These are phyloP conservation scores for Russula brevipes DNA, from an alignment of 768 basidiomycete genomes.

Conservation along the genomic window DNA sequence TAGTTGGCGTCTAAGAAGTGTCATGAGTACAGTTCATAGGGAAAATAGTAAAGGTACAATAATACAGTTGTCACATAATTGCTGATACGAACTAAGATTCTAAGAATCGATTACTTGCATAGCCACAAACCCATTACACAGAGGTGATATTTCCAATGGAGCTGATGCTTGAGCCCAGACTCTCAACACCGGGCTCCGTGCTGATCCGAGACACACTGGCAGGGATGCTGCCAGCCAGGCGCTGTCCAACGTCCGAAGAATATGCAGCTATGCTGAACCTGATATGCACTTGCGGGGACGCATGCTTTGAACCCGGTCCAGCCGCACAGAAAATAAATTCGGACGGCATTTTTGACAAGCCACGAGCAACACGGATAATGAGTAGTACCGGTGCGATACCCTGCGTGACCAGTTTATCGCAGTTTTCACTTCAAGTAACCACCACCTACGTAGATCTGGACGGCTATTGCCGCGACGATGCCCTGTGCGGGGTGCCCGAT, in stretches of 20 bases:
- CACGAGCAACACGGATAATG: constrained; percentile 15
- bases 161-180: too few species aligned
- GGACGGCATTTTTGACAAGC: neutral
- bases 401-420: neutral
- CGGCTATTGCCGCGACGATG: constrained; percentile 36
- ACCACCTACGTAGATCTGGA: constrained; percentile 38
- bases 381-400: constrained; percentile 17
- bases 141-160: neutral
- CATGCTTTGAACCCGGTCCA: neutral
- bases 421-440: neutral
- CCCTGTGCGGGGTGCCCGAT: constrained; percentile 33
- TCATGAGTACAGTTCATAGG: too few species aligned
- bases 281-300: neutral
- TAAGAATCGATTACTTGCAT: neutral
- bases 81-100: neutral
- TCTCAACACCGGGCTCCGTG: neutral
- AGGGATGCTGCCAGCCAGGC: too few species aligned
- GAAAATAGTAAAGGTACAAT: too few species aligned
- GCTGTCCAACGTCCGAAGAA: neutral
- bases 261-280: neutral
- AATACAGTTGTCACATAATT: too few species aligned
- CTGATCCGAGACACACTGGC: neutral
- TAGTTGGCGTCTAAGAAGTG: too few species aligned
- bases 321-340: neutral
- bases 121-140: neutral